Evolutionary conservation across 805 yeast species (phyloP).

Genomic region (Clavispora vitiphila): DNA sequence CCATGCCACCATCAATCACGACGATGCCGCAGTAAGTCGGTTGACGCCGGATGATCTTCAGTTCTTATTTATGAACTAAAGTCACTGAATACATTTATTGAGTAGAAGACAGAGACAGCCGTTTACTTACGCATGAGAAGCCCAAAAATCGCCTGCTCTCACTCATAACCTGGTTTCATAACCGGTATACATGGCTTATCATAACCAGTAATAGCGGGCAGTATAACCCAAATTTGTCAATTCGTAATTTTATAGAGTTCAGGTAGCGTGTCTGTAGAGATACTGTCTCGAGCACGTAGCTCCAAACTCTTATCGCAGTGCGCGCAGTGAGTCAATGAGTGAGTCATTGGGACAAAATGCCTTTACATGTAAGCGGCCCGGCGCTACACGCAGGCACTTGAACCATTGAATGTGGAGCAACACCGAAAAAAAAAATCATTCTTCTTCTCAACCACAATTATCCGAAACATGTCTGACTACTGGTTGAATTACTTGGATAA

Average conservation of each 20-base stretch:
- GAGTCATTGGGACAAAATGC: constrained; percentile 7
- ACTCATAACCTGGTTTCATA: background rate
- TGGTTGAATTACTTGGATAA: constrained; percentile 68
- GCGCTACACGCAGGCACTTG: background rate
- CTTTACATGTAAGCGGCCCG: background rate
- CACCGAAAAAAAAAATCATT: background rate
- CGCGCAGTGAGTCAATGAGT: constrained; percentile 4
- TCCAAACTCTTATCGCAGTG: constrained; percentile 6
- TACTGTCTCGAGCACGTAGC: too few species aligned
- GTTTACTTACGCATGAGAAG: too few species aligned
- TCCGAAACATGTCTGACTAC: constrained; percentile 18
- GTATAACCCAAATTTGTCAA: too few species aligned
- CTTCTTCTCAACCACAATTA: background rate
- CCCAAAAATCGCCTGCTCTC: too few species aligned
- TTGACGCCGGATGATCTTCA: constrained; percentile 93
- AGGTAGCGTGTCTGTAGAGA: too few species aligned
- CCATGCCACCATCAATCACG: constrained; percentile 90
- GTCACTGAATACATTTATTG: too few species aligned
- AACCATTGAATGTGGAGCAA: background rate
- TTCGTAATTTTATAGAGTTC: too few species aligned
- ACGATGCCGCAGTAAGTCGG: constrained; percentile 82
- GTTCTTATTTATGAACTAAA: constrained; percentile 84
- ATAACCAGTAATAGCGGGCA: too few species aligned
- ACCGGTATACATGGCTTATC: too few species aligned
- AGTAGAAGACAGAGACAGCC: too few species aligned